phyloP scores from a whole-genome alignment of 1,139 yeast species.

The Suhomyces wounanorum region DNA sequence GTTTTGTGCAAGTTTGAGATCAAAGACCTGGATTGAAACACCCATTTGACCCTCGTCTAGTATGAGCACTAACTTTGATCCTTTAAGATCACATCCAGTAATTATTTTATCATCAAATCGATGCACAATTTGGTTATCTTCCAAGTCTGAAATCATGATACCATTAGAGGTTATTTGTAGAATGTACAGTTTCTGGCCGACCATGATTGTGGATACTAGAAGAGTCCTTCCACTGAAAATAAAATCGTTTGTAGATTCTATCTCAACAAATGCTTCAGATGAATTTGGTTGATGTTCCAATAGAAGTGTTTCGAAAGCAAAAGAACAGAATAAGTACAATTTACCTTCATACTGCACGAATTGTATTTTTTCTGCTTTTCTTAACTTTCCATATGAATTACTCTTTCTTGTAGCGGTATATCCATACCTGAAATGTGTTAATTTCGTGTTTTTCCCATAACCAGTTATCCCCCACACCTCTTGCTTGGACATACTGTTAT shows the following conservation, averaged over 20 bases:
- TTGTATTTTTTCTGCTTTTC: conserved; percentile 28
- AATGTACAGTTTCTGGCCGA: conserved; percentile 10
- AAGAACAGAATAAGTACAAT: conserved; percentile 36
- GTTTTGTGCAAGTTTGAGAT: too few species aligned
- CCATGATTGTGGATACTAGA: conserved; percentile 14
- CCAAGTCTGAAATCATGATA: conserved; percentile 16
- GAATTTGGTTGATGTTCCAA: conserved; percentile 29
- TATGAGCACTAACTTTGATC: conserved; percentile 10
- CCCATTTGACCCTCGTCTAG: conserved; percentile 9
- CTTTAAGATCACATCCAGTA: conserved; percentile 8
- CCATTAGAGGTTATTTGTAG: conserved; percentile 17
- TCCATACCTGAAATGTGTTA: conserved; percentile 45
- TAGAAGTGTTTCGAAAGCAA: conserved; percentile 41
- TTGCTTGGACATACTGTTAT: conserved; percentile 25
- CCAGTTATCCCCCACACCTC: conserved; percentile 56
- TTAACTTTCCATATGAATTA: conserved; percentile 30
- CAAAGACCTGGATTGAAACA: not conserved
- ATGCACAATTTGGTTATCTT: conserved; percentile 4
- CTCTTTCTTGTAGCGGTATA: conserved; percentile 27
- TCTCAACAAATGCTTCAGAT: conserved; percentile 28
- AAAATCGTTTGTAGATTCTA: conserved; percentile 23
- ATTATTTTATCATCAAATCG: conserved; percentile 1
- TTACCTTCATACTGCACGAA: conserved; percentile 19
- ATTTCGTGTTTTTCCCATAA: conserved; percentile 35
- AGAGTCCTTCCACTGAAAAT: conserved; percentile 12